Base-by-base conservation (phyloP, 1,284 basidiomycete species). In the Cutaneotrichosporon sp. region DNA sequence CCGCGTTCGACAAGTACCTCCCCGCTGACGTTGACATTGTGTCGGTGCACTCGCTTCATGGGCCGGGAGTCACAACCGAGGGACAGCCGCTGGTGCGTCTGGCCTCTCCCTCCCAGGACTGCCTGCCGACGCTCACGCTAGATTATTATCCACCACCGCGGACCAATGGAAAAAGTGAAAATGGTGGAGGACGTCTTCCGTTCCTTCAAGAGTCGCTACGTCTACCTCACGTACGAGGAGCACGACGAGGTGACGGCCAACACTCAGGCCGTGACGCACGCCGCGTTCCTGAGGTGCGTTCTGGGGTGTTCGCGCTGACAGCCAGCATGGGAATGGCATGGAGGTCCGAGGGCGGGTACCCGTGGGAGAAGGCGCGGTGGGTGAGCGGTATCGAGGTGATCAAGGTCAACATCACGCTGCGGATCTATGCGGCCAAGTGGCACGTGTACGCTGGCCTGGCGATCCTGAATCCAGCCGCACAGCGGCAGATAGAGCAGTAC, bases 401-500 rank as follows among this genome's bases (percentile, higher is more conserved):
- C 73, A 99, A 99, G 82, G 95, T 97, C 73, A 99, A 99, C 84
- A 90, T 99, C 76, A 90, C 90, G 66, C 86, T 96, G 16, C 92
- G 97, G 1, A 98, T 99, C 75, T 98, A 98, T 81, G 87, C 92
- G 52, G 96, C 95, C 77, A 90, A 94, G 73, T 99, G 95, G 95
- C 97, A 99, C 81, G 96, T 99, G 72, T 99, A 99, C 77, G 97
- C 97, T 31, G 97, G 96, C 4, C 87, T 99, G 14, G 96, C 97
- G 0, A 91, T 99, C 73, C 86, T 98, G 68, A 99, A 99, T 79
- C 96, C 97, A 1, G 88, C 86, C n/a, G 96, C 97, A 0, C 86
- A 87, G 60, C 81, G 85, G 2, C 95, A 97, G 79, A 97, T 99
- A 69, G 86, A 92, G 74, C 89, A 97, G 77, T 99, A 89, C 73